Conservation (phyloP, 2,329 filamentous ascomycete species). For the Coleophoma crateriformis region DNA sequence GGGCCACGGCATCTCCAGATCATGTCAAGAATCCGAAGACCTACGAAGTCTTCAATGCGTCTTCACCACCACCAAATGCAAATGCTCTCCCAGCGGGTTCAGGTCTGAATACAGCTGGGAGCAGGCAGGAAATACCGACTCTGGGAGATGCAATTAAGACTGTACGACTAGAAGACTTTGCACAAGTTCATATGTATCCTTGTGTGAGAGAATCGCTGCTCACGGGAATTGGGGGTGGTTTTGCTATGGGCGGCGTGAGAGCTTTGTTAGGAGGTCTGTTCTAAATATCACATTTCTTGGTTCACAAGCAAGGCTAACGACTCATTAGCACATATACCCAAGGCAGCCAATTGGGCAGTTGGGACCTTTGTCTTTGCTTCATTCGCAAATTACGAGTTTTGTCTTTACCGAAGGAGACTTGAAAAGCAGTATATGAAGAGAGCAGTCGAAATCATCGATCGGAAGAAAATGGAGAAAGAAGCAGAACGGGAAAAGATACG, state of each 20-base stretch:
- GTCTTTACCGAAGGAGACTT: conserved; percentile 65
- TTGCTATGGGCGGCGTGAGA: conserved; percentile 67
- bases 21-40: conserved; percentile 29
- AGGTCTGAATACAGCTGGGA: conserved; percentile 26
- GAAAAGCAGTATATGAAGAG: conserved; percentile 82
- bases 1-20: conserved; percentile 27
- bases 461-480: conserved; percentile 63
- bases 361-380: conserved; percentile 66
- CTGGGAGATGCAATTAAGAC: conserved; percentile 60
- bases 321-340: conserved; percentile 49
- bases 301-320: too few relatives aligned
- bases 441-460: conserved; percentile 75
- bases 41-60: conserved; percentile 33
- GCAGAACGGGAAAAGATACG: conserved; percentile 32
- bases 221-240: conserved; percentile 75
- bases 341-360: conserved; percentile 80
- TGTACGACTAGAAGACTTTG: conserved; percentile 64
- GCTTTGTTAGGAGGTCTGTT: conserved; percentile 69
- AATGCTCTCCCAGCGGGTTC: conserved; percentile 26
- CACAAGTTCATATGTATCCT: conserved; percentile 69
- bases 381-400: conserved; percentile 77
- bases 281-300: neutral
- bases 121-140: conserved; percentile 27
- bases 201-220: conserved; percentile 81
- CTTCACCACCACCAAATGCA: conserved; percentile 20